Percentiles rank a stretch among this genome's conserved stretches.
phyloP scores from a whole-genome alignment of 148 eudicot genomes.

The Agrostemma githago region DNA sequence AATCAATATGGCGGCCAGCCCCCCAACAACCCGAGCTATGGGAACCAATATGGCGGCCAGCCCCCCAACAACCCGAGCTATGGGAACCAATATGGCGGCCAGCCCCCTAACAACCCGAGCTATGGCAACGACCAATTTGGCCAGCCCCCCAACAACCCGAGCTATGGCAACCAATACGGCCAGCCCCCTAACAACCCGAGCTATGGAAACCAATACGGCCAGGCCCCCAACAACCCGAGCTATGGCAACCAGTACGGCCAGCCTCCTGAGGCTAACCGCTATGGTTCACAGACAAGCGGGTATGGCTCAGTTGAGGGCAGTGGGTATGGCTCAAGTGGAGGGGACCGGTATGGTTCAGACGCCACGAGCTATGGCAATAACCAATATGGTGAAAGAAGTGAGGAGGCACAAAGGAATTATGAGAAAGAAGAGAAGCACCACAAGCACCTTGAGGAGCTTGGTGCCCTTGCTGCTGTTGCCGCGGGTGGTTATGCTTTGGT shows the following conservation, averaged over 20 bases:
- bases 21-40: neutral
- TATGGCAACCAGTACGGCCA: neutral
- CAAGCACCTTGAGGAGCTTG: slow-evolving; percentile 27
- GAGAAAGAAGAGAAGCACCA: slow-evolving; percentile 36
- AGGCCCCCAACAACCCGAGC: neutral
- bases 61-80: neutral
- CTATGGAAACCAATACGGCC: neutral
- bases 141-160: neutral
- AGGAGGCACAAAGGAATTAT: slow-evolving; percentile 19
- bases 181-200: neutral
- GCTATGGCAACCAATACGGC: neutral
- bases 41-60: neutral
- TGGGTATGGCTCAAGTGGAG: neutral
- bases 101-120: neutral
- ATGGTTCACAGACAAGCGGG: neutral
- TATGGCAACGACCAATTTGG: slow-evolving; percentile 1
- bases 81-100: slow-evolving; percentile 15
- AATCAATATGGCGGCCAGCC: slow-evolving; percentile 18
- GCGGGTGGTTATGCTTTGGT: slow-evolving; percentile 17
- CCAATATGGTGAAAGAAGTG: neutral
- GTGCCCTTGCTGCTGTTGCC: slow-evolving; percentile 30
- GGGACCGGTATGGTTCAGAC: neutral
- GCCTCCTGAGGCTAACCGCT: slow-evolving; percentile 5
- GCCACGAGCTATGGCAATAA: neutral
- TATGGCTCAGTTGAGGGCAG: neutral